These are phyloP conservation scores for Aureobasidium subglaciale DNA, from an alignment of 2,329 filamentous ascomycete genomes.

Conservation along the genomic window DNA sequence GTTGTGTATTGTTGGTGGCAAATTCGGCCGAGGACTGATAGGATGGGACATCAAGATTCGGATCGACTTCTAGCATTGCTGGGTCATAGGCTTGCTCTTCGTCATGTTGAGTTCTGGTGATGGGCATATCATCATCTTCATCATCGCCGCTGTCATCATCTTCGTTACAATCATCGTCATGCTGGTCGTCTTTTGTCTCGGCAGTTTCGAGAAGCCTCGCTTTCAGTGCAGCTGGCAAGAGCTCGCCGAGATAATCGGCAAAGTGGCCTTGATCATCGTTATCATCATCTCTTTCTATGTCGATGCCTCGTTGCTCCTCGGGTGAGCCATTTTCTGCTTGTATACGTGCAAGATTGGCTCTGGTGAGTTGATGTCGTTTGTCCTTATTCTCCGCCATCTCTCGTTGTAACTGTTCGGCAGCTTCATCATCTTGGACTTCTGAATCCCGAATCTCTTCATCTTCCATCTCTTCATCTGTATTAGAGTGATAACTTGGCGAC, in stretches of 20 bases:
- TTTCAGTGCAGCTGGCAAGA: no score
- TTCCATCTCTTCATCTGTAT: not conserved
- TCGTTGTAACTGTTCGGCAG: constrained; percentile 11
- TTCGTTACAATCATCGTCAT: not conserved
- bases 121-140: not conserved
- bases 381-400: constrained; percentile 4
- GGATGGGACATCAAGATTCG: not conserved
- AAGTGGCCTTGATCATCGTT: constrained; percentile 24
- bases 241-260: constrained; percentile 23
- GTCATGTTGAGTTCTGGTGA: not conserved
- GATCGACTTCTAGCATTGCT: not conserved
- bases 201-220: not conserved
- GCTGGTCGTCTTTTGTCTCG: not conserved
- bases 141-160: constrained; percentile 6
- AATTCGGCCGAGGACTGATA: not conserved
- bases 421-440: constrained; percentile 1
- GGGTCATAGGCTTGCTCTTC: not conserved
- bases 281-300: constrained; percentile 27
- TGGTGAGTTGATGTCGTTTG: constrained; percentile 21
- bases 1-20: not conserved
- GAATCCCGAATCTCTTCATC: no score
- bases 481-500: not conserved
- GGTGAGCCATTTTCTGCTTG: constrained; percentile 21
- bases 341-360: constrained; percentile 28
- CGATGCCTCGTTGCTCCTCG: constrained; percentile 20